Percentiles rank a stretch among this genome's conserved stretches.
Conservation (phyloP, 2,329 filamentous ascomycete species). For the Fusarium sterilihyphosum region DNA sequence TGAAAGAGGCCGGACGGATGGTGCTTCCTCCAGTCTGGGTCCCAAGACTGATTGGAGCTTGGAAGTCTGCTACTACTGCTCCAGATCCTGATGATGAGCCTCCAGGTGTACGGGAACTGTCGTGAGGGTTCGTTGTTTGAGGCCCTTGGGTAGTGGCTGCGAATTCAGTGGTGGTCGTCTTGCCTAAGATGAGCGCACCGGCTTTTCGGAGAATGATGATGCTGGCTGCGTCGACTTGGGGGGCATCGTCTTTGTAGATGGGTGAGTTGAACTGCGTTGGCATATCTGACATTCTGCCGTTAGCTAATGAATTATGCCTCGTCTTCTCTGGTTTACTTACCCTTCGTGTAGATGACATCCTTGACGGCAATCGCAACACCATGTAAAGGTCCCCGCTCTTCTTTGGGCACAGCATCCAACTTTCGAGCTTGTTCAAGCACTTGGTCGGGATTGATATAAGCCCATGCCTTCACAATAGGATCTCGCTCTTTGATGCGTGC, state of each 20-base stretch:
- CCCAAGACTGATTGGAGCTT: slow-evolving; percentile 66
- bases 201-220: slow-evolving; percentile 63
- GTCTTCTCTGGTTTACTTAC: neutral
- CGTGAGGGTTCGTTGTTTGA: slow-evolving; percentile 68
- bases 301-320: neutral
- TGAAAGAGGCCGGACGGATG: slow-evolving; percentile 70
- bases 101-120: slow-evolving; percentile 68
- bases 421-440: slow-evolving; percentile 1
- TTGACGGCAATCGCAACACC: slow-evolving; percentile 23
- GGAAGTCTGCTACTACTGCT: slow-evolving; percentile 70
- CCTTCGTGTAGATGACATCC: slow-evolving; percentile 26
- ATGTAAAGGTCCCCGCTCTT: slow-evolving; percentile 1
- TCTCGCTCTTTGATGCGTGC: slow-evolving; percentile 16
- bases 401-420: neutral
- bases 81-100: slow-evolving; percentile 73
- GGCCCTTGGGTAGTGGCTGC: slow-evolving; percentile 61
- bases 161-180: slow-evolving; percentile 60
- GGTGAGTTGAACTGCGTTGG: slow-evolving; percentile 64
- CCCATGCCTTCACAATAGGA: neutral
- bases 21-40: slow-evolving; percentile 71
- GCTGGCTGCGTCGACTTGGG: slow-evolving; percentile 60
- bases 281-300: slow-evolving; percentile 53
- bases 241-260: slow-evolving; percentile 58
- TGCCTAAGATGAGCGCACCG: slow-evolving; percentile 62
- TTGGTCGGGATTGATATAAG: neutral